These are phyloP conservation scores for Trichoderma koningii DNA, from an alignment of 2,329 filamentous ascomycete species.

Conservation along the genomic window DNA sequence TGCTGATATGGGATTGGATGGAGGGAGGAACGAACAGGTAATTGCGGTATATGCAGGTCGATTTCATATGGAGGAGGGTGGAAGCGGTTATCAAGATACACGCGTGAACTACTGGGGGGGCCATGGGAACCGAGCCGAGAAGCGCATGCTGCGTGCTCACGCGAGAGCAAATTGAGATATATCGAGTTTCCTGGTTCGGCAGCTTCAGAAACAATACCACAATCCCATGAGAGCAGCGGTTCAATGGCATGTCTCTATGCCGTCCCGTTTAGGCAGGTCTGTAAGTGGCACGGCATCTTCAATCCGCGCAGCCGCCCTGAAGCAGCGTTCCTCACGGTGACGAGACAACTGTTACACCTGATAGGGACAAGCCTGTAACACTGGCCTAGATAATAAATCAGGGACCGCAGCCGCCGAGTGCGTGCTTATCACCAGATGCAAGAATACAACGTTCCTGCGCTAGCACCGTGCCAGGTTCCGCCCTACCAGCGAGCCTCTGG, in stretches of 20 bases:
- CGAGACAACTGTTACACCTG: background rate
- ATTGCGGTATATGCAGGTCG: background rate
- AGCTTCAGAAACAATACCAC: conserved; percentile 13
- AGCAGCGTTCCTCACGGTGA: background rate
- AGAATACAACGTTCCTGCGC: conserved; percentile 22
- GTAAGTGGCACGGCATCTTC: background rate
- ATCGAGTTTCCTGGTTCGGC: conserved; percentile 1
- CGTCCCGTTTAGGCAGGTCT: conserved; percentile 19
- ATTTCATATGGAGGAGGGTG: background rate
- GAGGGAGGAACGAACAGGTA: background rate
- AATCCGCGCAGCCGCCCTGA: conserved; percentile 1
- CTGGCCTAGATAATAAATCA: background rate
- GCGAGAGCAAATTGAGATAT: background rate
- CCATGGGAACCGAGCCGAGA: background rate
- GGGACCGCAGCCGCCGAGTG: background rate
- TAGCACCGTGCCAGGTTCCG: conserved; percentile 3
- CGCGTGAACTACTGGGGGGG: background rate
- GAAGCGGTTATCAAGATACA: background rate
- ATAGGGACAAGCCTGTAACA: conserved; percentile 6
- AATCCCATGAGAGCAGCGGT: background rate
- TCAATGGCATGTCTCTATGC: background rate
- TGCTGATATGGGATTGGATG: background rate
- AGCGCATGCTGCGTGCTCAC: background rate
- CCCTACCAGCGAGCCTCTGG: background rate
- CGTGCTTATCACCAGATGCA: conserved; percentile 2